Conservation (phyloP, 768 basidiomycete genomes). For the Kwoniella newhampshirensis region DNA sequence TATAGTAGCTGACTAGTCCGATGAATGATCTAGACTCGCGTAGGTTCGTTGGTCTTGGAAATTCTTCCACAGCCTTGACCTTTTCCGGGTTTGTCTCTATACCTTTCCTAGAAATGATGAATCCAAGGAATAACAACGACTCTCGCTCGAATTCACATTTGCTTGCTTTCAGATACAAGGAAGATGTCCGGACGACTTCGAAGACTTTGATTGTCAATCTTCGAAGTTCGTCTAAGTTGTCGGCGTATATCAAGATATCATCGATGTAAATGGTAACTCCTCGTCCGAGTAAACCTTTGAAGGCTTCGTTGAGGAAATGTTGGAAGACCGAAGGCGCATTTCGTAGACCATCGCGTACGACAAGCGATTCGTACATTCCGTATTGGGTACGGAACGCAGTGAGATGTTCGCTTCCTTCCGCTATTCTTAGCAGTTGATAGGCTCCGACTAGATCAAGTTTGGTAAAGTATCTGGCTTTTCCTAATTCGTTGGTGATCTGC, state of each 20-base stretch:
- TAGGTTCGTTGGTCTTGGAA: constrained; percentile 21
- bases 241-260: constrained; percentile 38
- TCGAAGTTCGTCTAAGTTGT: constrained; percentile 21
- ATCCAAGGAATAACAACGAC: constrained; percentile 35
- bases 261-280: constrained; percentile 30
- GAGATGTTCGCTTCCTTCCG: constrained; percentile 57
- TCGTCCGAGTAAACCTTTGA: constrained; percentile 25
- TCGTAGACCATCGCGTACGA: constrained; percentile 41
- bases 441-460: constrained; percentile 54
- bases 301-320: constrained; percentile 31
- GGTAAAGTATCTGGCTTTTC: constrained; percentile 24
- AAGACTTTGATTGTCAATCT: constrained; percentile 27
- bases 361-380: constrained; percentile 29
- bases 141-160: constrained; percentile 35
- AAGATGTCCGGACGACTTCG: constrained; percentile 15
- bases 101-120: constrained; percentile 13
- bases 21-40: constrained; percentile 25
- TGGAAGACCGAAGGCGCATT: constrained; percentile 43
- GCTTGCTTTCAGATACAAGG: constrained; percentile 24
- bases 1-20: constrained; percentile 36
- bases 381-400: constrained; percentile 54
- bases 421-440: constrained; percentile 57
- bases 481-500: constrained; percentile 28
- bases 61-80: constrained; percentile 20
- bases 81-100: constrained; percentile 20